Evolutionary conservation across 2,329 filamentous ascomycete genomes (phyloP).

Genomic region (Botrytis byssoidea): DNA sequence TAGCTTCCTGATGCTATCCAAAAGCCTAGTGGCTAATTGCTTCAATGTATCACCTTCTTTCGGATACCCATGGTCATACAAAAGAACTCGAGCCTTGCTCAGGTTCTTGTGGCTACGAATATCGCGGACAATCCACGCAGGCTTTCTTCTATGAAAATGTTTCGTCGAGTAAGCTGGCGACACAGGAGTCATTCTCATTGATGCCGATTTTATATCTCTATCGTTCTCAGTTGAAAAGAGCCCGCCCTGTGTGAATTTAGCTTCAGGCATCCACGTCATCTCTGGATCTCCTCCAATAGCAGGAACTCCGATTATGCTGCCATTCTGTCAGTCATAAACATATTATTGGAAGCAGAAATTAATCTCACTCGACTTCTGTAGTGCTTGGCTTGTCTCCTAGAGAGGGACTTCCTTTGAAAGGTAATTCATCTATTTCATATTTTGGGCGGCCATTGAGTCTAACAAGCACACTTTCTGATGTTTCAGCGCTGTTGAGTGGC

Average conservation of each 20-base stretch:
- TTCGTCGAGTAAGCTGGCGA: neutral
- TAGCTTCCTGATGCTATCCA: neutral
- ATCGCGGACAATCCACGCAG: neutral
- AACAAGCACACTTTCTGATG: neutral
- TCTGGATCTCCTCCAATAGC: neutral
- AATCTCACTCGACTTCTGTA: neutral
- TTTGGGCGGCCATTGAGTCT: neutral
- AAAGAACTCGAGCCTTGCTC: neutral
- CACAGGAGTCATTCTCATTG: neutral
- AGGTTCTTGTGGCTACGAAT: neutral
- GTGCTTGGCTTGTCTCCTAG: neutral
- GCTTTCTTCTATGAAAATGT: neutral
- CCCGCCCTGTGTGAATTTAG: neutral
- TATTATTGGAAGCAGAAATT: neutral
- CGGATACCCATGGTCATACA: neutral
- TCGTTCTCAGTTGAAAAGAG: neutral
- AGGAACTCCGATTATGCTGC: neutral
- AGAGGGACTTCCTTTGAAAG: neutral
- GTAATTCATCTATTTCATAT: neutral
- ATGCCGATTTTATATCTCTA: neutral
- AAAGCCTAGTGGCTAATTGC: neutral
- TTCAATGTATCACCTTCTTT: constrained; percentile 2
- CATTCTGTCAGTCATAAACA: neutral
- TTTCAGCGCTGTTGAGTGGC: neutral
- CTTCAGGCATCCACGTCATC: neutral